Base-by-base conservation (phyloP, 345 rosid species). In the Turnera subulata region DNA sequence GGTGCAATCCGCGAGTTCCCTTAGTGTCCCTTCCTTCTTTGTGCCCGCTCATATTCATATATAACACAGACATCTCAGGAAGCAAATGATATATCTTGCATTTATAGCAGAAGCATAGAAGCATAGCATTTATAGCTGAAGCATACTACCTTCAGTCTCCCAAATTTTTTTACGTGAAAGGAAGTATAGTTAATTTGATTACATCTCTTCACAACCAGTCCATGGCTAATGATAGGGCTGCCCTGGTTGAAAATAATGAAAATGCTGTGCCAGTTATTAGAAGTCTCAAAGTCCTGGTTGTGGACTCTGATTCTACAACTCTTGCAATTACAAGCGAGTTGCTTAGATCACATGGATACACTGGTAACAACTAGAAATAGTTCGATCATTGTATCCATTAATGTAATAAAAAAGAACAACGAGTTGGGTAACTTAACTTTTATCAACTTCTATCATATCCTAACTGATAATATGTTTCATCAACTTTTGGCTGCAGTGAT, bases 301-400 rank as follows among this genome's bases (percentile, higher is more conserved):
- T 77, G 52, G 82, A 83, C 7, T 50, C 55, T 55, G 76, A 82
- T 72, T 64, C 73, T 1, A 69, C 71, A 12, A 46, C 71, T 58
- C 75, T 83, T 43, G 48, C 67, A 37, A 51, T 76, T 58, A 57
- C 63, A 39, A 65, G 80, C 9, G 64, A 54, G 54, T 82, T 71
- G 80, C 82, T 84, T 26, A 54, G 17, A 11, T 20, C 23, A 33
- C 45, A 29, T 50, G 80, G 86, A 49, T 76, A 80, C 67, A 52
- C 39, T 64, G 84, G 90, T 82, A 64, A 6, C 16, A 55, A 47
- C 49, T 12, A 26, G 35, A 14, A 49, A 29, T 11, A 8, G 2
- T 23, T 46, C 18, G n/a, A n/a, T n/a, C n/a, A n/a, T n/a, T n/a
- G n/a, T n/a, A n/a, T n/a, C n/a, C n/a, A n/a, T n/a, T n/a, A n/a